phyloP scores from a whole-genome alignment of 805 yeast genomes.

The Suhomyces kilbournensis region DNA sequence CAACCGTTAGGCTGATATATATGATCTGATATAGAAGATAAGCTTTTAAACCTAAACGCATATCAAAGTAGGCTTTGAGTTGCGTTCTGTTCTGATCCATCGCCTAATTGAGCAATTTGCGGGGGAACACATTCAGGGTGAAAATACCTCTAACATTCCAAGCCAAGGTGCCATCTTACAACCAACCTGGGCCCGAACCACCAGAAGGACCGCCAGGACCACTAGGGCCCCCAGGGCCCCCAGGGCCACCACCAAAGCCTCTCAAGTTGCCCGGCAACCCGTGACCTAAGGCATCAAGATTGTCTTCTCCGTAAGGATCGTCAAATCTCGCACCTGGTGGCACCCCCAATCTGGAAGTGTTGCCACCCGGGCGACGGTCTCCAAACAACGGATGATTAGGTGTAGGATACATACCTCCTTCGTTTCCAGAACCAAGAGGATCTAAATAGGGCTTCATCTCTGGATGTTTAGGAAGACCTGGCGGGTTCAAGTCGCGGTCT shows the following conservation, averaged over 20 bases:
- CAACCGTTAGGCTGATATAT: neutral
- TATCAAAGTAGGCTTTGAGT: neutral
- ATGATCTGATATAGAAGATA: neutral
- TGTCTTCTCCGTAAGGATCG: conserved; percentile 48
- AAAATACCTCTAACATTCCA: neutral
- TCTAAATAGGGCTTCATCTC: conserved; percentile 41
- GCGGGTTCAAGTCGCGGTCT: conserved; percentile 49
- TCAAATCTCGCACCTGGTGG: conserved; percentile 52
- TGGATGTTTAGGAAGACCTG: conserved; percentile 42
- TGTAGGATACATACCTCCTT: conserved; percentile 57
- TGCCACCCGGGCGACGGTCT: conserved; percentile 14
- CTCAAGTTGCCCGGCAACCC: conserved; percentile 46
- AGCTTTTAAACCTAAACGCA: neutral
- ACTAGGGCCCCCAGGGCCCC: conserved; percentile 6
- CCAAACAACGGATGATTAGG: conserved; percentile 51
- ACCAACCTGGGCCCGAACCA: conserved; percentile 5
- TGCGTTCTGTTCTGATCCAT: neutral
- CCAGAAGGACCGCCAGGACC: conserved; percentile 8
- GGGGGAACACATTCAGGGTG: neutral
- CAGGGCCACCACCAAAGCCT: conserved; percentile 7
- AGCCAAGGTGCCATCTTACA: neutral
- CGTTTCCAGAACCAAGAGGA: conserved; percentile 31
- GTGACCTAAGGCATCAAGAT: conserved; percentile 41
- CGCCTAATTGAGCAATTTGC: neutral
- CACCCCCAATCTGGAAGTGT: conserved; percentile 29